Percentiles rank a stretch among this genome's conserved stretches.
These are phyloP conservation scores for Phytophthora uliginosa DNA, from an alignment of 352 stramenopile species.

Conservation along the genomic window DNA sequence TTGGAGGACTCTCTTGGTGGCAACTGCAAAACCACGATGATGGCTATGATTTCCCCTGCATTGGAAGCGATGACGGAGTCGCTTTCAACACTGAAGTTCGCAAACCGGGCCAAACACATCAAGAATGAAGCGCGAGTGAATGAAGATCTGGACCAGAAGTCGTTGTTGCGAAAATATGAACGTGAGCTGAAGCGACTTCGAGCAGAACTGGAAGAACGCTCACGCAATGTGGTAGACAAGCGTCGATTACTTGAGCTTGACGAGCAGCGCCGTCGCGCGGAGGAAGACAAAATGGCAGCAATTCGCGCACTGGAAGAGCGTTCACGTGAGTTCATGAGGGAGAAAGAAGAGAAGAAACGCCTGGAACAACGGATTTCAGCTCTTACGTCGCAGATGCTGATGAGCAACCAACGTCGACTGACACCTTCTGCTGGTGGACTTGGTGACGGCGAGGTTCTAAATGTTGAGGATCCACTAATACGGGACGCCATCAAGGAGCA, in stretches of 20 bases:
- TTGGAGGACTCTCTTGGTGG: slow-evolving; percentile 90
- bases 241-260: slow-evolving; percentile 91
- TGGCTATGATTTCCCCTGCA: slow-evolving; percentile 96
- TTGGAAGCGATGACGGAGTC: slow-evolving; percentile 92
- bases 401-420: slow-evolving; percentile 68
- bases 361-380: slow-evolving; percentile 95
- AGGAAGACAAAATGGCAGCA: slow-evolving; percentile 96
- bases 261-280: slow-evolving; percentile 89
- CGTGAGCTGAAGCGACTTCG: slow-evolving; percentile 94
- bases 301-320: slow-evolving; percentile 93
- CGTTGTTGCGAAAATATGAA: slow-evolving; percentile 95
- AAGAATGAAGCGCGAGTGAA: slow-evolving; percentile 93
- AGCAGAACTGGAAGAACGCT: slow-evolving; percentile 94
- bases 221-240: slow-evolving; percentile 95
- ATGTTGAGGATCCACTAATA: slow-evolving; percentile 84
- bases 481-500: slow-evolving; percentile 91
- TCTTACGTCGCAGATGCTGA: slow-evolving; percentile 95
- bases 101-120: slow-evolving; percentile 95
- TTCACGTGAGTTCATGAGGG: slow-evolving; percentile 94
- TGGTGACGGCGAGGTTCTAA: slow-evolving; percentile 45
- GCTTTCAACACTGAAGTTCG: slow-evolving; percentile 95
- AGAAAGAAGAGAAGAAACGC: slow-evolving; percentile 97
- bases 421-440: slow-evolving; percentile 21
- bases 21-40: slow-evolving; percentile 98
- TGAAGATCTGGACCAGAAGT: slow-evolving; percentile 96